Evolutionary conservation across 177 flowering plant species (phyloP).

Genomic region (Vitis hybrid): DNA sequence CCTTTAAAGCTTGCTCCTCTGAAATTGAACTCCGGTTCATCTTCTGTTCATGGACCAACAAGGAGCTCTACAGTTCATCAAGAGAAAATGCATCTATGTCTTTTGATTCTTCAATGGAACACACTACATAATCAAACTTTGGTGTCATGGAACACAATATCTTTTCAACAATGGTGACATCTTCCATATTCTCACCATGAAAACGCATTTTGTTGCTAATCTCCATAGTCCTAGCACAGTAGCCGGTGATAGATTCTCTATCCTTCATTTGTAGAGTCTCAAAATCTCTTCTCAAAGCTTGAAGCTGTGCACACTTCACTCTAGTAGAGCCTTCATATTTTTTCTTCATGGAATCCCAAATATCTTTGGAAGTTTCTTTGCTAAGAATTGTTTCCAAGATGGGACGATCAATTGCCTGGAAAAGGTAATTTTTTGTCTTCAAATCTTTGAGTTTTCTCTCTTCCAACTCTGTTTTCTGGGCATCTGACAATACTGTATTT

Average conservation of each 20-base stretch:
- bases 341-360: too few relatives aligned
- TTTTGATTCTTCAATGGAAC: too few relatives aligned
- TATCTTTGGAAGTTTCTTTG: too few relatives aligned
- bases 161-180: not conserved
- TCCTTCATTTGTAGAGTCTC: constrained; percentile 1
- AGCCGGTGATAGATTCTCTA: not conserved
- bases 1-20: not conserved
- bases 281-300: too few relatives aligned
- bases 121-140: not conserved
- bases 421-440: constrained; percentile 6
- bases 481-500: not conserved
- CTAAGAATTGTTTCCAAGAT: too few relatives aligned
- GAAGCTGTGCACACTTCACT: too few relatives aligned
- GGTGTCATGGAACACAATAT: not conserved
- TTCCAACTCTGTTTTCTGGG: not conserved
- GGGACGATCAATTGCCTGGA: constrained; percentile 1
- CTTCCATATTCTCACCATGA: too few relatives aligned
- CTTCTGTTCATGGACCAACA: not conserved
- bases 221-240: too few relatives aligned
- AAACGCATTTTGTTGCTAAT: too few relatives aligned
- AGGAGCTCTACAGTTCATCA: too few relatives aligned
- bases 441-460: constrained; percentile 4
- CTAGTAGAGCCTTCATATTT: too few relatives aligned
- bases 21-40: not conserved
- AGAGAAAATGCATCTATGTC: too few relatives aligned